Base-by-base conservation (phyloP, 176 grass and related monocot species). In the Lolium rigidum region DNA sequence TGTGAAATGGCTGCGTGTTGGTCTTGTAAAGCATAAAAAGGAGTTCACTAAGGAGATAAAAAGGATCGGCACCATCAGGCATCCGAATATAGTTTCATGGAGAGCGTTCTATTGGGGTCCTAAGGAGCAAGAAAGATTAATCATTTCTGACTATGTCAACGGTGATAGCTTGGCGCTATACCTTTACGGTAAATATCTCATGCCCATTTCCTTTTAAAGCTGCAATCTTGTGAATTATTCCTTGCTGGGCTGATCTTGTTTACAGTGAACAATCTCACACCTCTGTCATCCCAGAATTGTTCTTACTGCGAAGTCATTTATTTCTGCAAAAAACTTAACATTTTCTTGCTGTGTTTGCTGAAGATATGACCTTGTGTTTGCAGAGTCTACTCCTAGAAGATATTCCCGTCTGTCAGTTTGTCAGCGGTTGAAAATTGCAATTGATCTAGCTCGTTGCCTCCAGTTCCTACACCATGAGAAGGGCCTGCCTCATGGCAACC, bases 301-400 rank as follows among this genome's bases (percentile, higher is more conserved):
- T 78, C n/a, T 10, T 69, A 16, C 20, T 77, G 26, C 44, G 2
- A 14, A 76, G 20, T 18, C 5, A 31, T 83, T 80, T 20, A 64
- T 66, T 22, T 69, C 7, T 31, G 47, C 14, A 37, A 3, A 31
- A 37, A 35, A 60, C 52, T 24, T 64, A 28, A 62, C 25, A 47
- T 83, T 87, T 68, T 24, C 15, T 87, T 44, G 41, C 46, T 80
- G 15, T 64, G 64, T 47, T 83, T 7, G 13, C 72, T 76, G 72
- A 74, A 79, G 10, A 46, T 47, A 24, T 69, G 22, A 21, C 64
- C 20, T 82, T 50, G 15, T 28, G 63, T 87, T 7, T 91, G 58
- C 80, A 99, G 97, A 99, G 83, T 99, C 97, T 1, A 99, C 97
- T 84, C 94, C 97, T 49, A 94, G 97, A 92, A 90, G 94, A 76